Base-by-base conservation (phyloP, 2,329 filamentous ascomycete species). In the Hawksworthiomyces lignivorus region DNA sequence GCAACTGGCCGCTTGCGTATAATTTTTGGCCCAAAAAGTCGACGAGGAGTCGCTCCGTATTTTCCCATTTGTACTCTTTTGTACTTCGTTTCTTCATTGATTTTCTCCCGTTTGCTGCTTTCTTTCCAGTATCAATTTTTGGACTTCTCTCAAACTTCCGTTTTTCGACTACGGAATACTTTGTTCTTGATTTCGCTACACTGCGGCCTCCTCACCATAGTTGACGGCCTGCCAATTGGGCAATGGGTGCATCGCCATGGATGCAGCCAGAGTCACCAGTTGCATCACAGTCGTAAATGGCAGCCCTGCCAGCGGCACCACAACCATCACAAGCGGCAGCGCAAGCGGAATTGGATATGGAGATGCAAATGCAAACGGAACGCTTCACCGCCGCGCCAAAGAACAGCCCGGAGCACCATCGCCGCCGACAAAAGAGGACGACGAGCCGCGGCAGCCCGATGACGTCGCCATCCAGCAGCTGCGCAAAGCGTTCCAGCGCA, bases 401-500 rank as follows among this genome's bases (percentile, higher is more conserved):
- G 22, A 15, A 10, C 26, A 24, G 19, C 20, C 28, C 8, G 32
- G 5, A 5, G 6, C n/a, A 4, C 10, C 19, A 6, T 12, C 22
- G 7, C 12, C 21, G 7, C 11, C 19, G 27, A 29, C 33, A 20
- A 32, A 17, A 17, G 17, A 26, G n/a, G 20, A 19, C 29, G 26
- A 19, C n/a, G 28, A 22, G 8, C 26, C 28, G 29, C 28, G 31
- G 22, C 36, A 42, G 34, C 46, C 46, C 52, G 40, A 56, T 53
- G 31, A 54, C 52, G 36, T 39, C n/a, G 33, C 39, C 15, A 38
- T 43, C 22, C 33, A 28, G 41, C 55, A 61, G 39, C 49, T 62
- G 41, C 63, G 61, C 50, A 54, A 54, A 32, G 59, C 60, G 10
- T 57, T 64, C 44, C 68, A 69, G 45, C 75, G 67, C 54, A 92